Evolutionary conservation across 2,329 filamentous ascomycete species (phyloP), one percentile per base, ranked within the genome.

Genomic region (Diaporthe longicolla): DNA sequence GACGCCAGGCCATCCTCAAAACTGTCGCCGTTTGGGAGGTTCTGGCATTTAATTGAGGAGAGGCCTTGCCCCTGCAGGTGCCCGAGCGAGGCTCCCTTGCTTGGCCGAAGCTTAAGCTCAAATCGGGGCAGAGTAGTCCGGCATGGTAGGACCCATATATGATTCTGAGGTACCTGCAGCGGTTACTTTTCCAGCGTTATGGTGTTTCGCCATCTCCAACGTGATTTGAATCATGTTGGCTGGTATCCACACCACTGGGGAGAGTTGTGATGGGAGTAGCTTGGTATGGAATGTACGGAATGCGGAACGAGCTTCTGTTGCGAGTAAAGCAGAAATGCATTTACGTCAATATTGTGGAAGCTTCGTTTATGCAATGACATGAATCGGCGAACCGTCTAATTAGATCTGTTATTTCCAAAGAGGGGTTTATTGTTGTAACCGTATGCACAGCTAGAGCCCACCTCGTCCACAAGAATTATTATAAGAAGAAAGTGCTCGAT

Each of bases 101-200:
- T 37, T 19, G 10, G 6, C 29, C 63, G 45, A 19, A 52, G 63
- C 63, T 66, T 52, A 52, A 66, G 45, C 63, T 52, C 43, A 52
- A 66, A 35, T 43, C 26, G 40, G 61, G 29, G 61, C 3, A 24
- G 35, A 50, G 61, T 9, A 37, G 43, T 48, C 43, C 43, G 29
- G 24, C 26, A 65, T 48, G 61, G 61, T 13, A 17, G 26, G 32
- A 66, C 43, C 61, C 61, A 66, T 66, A 19, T 21, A 32, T 19
- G 13, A 37, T 26, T 37, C 61, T 17, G 3, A 21, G 24, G 17
- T 32, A 40, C 13, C 45, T 66, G 63, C 21, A 37, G 45, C 21
- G 10, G 45, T 7, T 17, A 3, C 29, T 15, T 11, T 35, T 17
- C 26, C 45, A 19, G 13, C 19, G 3, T 24, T 37, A 21, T 50